Conservation (phyloP, 1,139 yeast genomes). For the Yamadazyma triangularis region DNA sequence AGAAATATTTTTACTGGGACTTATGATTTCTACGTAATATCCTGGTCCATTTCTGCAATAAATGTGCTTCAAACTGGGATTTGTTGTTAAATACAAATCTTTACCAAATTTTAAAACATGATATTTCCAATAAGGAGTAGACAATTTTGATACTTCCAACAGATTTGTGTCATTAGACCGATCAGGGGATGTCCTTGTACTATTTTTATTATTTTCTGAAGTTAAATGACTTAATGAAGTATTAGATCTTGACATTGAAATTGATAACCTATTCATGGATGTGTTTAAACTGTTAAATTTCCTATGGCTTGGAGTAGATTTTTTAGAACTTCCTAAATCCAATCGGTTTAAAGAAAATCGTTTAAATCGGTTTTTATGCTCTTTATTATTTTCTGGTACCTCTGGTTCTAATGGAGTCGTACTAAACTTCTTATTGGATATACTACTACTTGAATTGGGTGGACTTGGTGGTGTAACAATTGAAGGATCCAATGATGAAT, state of each 20-base stretch:
- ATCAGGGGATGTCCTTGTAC: constrained; percentile 3
- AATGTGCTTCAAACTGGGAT: constrained; percentile 52
- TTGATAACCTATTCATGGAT: constrained; percentile 5
- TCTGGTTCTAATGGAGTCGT: constrained; percentile 3
- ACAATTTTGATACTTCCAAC: not conserved
- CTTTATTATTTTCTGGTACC: not conserved
- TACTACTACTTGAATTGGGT: constrained; percentile 2
- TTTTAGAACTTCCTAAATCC: constrained; percentile 5
- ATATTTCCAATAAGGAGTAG: constrained; percentile 54
- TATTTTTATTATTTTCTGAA: not conserved
- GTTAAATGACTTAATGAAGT: not conserved
- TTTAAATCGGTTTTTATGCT: constrained; percentile 4
- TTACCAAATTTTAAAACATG: constrained; percentile 49
- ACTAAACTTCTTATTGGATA: not conserved
- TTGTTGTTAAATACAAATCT: constrained; percentile 52
- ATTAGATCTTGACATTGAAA: not conserved
- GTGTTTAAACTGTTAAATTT: constrained; percentile 6
- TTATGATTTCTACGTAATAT: constrained; percentile 39
- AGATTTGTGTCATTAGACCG: constrained; percentile 2
- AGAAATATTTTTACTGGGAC: not conserved
- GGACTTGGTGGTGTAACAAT: constrained; percentile 7
- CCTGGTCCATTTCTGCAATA: constrained; percentile 58
- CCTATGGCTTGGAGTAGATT: constrained; percentile 8
- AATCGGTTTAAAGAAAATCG: constrained; percentile 12
- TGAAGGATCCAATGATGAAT: constrained; percentile 12